These are phyloP conservation scores for Fusarium mexicanum DNA, from an alignment of 2,329 filamentous ascomycete species.

Conservation along the genomic window DNA sequence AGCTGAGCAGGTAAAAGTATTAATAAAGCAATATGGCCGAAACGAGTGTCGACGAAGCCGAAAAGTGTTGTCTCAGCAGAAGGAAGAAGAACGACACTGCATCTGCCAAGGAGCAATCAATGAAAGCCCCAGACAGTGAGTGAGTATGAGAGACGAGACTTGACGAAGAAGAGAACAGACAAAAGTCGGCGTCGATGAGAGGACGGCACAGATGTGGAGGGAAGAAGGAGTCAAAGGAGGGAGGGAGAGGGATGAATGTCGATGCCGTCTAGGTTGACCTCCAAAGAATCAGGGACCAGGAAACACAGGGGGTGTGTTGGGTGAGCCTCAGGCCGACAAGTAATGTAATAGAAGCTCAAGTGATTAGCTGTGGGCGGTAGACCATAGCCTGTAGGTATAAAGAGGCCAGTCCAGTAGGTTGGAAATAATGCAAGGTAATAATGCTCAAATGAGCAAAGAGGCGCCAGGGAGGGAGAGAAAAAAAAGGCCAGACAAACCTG, in stretches of 20 bases:
- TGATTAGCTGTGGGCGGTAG: constrained; percentile 34
- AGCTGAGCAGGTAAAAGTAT: constrained; percentile 45
- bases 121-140: constrained; percentile 31
- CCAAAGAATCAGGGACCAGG: constrained; percentile 33
- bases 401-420: constrained; percentile 22
- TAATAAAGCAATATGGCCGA: constrained; percentile 44
- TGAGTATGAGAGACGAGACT: constrained; percentile 27
- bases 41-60: constrained; percentile 48
- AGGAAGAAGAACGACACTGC: constrained; percentile 42
- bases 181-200: constrained; percentile 32
- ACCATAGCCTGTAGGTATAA: background rate
- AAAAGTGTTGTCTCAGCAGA: constrained; percentile 44
- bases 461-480: constrained; percentile 48
- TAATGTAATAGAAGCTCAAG: constrained; percentile 12
- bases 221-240: constrained; percentile 38
- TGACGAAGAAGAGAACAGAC: constrained; percentile 30
- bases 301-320: constrained; percentile 29
- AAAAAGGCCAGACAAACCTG: constrained; percentile 42
- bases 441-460: constrained; percentile 45
- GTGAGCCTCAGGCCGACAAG: constrained; percentile 41
- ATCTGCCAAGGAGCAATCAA: constrained; percentile 46
- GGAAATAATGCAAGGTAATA: constrained; percentile 42
- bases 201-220: constrained; percentile 39
- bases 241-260: constrained; percentile 34
- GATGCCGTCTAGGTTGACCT: constrained; percentile 38